These are phyloP conservation scores for Infundibulicybe gibba DNA, from an alignment of 768 basidiomycete species.

Conservation along the genomic window DNA sequence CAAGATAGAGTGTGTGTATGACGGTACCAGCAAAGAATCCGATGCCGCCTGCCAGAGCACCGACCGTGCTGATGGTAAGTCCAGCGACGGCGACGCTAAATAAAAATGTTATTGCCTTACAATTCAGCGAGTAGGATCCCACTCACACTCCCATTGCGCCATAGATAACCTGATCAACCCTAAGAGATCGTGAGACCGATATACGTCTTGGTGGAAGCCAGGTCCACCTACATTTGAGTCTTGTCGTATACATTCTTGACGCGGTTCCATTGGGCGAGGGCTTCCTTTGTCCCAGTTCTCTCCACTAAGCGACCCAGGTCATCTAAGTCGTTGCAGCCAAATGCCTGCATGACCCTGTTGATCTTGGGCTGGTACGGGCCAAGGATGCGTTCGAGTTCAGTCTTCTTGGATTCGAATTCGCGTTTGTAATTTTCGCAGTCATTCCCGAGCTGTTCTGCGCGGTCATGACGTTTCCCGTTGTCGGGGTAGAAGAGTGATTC, in stretches of 20 bases:
- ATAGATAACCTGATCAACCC: slow-evolving; percentile 10
- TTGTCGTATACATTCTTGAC: slow-evolving; percentile 9
- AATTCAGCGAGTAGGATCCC: no score
- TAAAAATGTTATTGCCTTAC: no score
- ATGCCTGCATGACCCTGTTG: slow-evolving; percentile 8
- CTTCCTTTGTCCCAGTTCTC: slow-evolving; percentile 7
- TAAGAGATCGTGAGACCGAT: neutral
- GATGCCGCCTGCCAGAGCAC: slow-evolving; percentile 10
- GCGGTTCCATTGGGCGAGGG: slow-evolving; percentile 9
- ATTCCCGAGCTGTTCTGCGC: slow-evolving; percentile 11
- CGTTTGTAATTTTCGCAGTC: slow-evolving; percentile 8
- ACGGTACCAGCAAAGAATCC: slow-evolving; percentile 9
- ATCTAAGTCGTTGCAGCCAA: slow-evolving; percentile 8
- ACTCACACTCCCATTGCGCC: slow-evolving; percentile 5
- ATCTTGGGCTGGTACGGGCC: slow-evolving; percentile 10
- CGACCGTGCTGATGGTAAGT: slow-evolving; percentile 6
- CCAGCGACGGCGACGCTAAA: slow-evolving; percentile 8
- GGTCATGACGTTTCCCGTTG: slow-evolving; percentile 9
- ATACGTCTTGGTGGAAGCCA: no score
- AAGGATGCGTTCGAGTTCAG: slow-evolving; percentile 6
- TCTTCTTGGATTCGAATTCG: slow-evolving; percentile 6
- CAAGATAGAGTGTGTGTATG: neutral
- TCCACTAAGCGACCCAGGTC: slow-evolving; percentile 7
- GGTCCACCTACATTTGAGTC: slow-evolving; percentile 5
- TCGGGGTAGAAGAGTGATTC: slow-evolving; percentile 12